phyloP scores from a whole-genome alignment of 2,329 filamentous ascomycete genomes.

The Apiospora phragmitis region DNA sequence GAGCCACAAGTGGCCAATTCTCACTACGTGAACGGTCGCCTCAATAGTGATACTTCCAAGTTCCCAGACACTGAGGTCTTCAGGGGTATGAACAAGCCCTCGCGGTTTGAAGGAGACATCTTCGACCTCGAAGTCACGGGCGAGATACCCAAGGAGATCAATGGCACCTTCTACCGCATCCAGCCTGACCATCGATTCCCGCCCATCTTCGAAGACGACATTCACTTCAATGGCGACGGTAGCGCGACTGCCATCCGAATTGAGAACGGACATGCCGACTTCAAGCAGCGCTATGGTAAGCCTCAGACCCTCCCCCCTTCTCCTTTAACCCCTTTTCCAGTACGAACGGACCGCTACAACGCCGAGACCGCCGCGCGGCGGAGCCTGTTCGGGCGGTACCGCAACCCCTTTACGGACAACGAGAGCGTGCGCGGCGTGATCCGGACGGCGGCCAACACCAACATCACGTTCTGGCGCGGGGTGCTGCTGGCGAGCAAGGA shows the following conservation, averaged over 20 bases:
- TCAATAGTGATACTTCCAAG: constrained; percentile 26
- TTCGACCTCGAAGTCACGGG: constrained; percentile 42
- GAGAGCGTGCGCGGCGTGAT: constrained; percentile 56
- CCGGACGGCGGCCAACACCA: constrained; percentile 59
- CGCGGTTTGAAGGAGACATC: constrained; percentile 41
- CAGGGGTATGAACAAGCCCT: constrained; percentile 38
- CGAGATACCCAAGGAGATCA: constrained; percentile 43
- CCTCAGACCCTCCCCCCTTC: no score
- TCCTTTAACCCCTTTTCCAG: constrained; percentile 15
- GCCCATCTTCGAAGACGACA: constrained; percentile 55
- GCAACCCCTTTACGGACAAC: constrained; percentile 58
- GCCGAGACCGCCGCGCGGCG: constrained; percentile 29
- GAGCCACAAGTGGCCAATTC: constrained; percentile 33
- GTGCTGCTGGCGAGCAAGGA: constrained; percentile 58
- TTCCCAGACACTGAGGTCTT: constrained; percentile 36
- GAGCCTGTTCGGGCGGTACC: constrained; percentile 53
- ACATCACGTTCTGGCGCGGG: constrained; percentile 59
- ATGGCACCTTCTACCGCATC: constrained; percentile 49
- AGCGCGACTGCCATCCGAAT: constrained; percentile 43
- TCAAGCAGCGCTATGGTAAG: constrained; percentile 39
- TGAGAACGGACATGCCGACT: constrained; percentile 39
- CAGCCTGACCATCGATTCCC: constrained; percentile 56
- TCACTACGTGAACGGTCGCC: constrained; percentile 29
- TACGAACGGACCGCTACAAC: constrained; percentile 39
- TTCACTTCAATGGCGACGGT: constrained; percentile 37